These are phyloP conservation scores for Citrus maxima DNA, from an alignment of 345 rosid genomes.

Conservation along the genomic window DNA sequence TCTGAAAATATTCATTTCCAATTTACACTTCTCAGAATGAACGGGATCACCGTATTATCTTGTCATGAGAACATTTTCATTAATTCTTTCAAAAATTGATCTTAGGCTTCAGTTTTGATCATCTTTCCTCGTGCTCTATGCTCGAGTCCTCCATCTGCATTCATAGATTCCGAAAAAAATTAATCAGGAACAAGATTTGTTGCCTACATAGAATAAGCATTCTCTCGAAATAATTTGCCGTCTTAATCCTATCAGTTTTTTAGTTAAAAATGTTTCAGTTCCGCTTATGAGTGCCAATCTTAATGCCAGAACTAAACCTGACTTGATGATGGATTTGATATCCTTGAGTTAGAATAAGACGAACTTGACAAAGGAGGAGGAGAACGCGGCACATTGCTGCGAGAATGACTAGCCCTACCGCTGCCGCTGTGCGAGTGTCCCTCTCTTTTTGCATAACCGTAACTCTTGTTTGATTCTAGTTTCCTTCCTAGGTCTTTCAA, in stretches of 20 bases:
- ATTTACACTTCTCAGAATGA: not conserved
- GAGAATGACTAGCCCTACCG: not conserved
- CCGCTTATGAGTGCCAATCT: not conserved
- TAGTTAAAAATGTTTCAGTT: not conserved
- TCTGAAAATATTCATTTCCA: not conserved
- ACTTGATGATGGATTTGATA: slow-evolving; percentile 1
- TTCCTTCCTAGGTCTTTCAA: slow-evolving; percentile 44
- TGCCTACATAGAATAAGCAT: not conserved
- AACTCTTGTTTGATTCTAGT: slow-evolving; percentile 4
- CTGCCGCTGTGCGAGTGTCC: not conserved
- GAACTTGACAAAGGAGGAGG: not conserved
- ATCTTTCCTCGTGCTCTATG: not conserved
- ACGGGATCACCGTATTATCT: not conserved
- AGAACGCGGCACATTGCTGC: slow-evolving; percentile 7
- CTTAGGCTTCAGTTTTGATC: not conserved
- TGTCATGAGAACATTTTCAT: not conserved
- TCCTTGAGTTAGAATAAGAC: slow-evolving; percentile 7
- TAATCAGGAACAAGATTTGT: not conserved
- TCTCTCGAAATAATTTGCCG: not conserved
- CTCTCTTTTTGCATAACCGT: not conserved
- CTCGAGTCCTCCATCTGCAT: not conserved
- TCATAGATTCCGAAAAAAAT: not conserved
- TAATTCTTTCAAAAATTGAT: not conserved
- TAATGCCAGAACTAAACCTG: slow-evolving; percentile 22
- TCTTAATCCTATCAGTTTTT: not conserved